phyloP scores from a whole-genome alignment of 192 early-diverging fungal genomes.

The Linnemannia hyalina region DNA sequence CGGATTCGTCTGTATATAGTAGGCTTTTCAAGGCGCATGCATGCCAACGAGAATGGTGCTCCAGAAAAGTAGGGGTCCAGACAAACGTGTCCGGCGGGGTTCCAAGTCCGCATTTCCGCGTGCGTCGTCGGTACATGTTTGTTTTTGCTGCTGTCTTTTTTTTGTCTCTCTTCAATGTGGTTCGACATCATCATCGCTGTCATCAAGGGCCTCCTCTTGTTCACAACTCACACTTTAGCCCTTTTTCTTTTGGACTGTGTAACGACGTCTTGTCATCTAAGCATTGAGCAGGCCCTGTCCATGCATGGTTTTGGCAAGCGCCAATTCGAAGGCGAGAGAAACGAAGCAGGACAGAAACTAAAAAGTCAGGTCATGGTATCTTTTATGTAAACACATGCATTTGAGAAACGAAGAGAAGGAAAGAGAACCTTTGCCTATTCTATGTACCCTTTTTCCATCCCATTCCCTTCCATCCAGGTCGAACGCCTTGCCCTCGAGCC shows the following conservation, averaged over 20 bases:
- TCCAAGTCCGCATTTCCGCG: slow-evolving; percentile 2
- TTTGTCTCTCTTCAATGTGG: not conserved
- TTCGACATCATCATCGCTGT: not conserved
- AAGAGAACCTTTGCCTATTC: not conserved
- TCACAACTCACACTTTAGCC: not conserved
- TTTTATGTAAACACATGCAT: not conserved
- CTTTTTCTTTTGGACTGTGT: not conserved
- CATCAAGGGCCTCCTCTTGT: not conserved
- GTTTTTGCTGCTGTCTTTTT: not conserved
- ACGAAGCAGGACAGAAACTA: no score
- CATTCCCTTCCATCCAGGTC: not conserved
- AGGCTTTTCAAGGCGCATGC: not conserved
- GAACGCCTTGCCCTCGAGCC: not conserved
- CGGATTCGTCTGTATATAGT: not conserved
- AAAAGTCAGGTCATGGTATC: not conserved
- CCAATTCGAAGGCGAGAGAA: not conserved
- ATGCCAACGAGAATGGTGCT: not conserved
- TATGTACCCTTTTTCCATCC: not conserved
- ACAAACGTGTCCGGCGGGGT: not conserved
- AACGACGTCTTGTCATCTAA: not conserved
- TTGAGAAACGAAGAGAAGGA: not conserved
- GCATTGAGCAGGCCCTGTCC: not conserved
- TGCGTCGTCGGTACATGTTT: not conserved
- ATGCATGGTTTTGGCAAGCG: not conserved
- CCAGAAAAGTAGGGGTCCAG: slow-evolving; percentile 3